Conservation (phyloP, 164 flowering plant species). For the Saururus chinensis region DNA sequence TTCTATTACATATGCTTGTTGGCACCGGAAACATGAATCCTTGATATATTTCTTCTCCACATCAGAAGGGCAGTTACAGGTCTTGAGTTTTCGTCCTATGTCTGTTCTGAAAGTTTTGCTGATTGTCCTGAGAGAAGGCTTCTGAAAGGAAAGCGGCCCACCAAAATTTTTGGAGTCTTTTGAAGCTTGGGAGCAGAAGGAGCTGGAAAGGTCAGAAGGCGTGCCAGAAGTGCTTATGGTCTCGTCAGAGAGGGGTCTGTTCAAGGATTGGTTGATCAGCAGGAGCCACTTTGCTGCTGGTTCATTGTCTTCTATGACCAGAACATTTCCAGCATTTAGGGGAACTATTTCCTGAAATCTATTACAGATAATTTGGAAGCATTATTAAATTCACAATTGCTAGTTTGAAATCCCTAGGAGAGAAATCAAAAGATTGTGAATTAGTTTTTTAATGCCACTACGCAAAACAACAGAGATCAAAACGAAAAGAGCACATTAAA, state of each 20-base stretch:
- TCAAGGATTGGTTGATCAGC: conserved; percentile 58
- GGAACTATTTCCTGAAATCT: conserved; percentile 96
- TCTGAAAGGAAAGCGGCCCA: conserved; percentile 42
- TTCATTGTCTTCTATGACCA: conserved; percentile 71
- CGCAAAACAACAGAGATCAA: not conserved
- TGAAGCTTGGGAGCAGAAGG: conserved; percentile 12
- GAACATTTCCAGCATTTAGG: conserved; percentile 82
- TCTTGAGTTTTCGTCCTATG: conserved; percentile 37
- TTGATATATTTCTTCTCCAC: conserved; percentile 34
- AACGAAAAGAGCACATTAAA: not conserved
- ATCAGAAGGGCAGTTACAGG: conserved; percentile 50
- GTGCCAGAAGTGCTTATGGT: conserved; percentile 2
- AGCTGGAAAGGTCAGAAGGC: conserved; percentile 6
- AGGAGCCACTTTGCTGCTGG: conserved; percentile 78
- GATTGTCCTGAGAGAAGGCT: conserved; percentile 45
- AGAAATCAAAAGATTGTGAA: too few relatives aligned
- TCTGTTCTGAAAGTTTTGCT: conserved; percentile 54
- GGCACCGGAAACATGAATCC: conserved; percentile 56
- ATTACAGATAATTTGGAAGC: not conserved
- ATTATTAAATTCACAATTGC: too few relatives aligned
- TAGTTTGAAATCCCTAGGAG: too few relatives aligned
- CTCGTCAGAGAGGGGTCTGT: conserved; percentile 16
- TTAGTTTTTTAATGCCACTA: too few relatives aligned
- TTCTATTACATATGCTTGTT: conserved; percentile 20
- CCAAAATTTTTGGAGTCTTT: conserved; percentile 14